These are phyloP conservation scores for Agaricus subrufescens DNA, from an alignment of 768 basidiomycete genomes.

Conservation along the genomic window DNA sequence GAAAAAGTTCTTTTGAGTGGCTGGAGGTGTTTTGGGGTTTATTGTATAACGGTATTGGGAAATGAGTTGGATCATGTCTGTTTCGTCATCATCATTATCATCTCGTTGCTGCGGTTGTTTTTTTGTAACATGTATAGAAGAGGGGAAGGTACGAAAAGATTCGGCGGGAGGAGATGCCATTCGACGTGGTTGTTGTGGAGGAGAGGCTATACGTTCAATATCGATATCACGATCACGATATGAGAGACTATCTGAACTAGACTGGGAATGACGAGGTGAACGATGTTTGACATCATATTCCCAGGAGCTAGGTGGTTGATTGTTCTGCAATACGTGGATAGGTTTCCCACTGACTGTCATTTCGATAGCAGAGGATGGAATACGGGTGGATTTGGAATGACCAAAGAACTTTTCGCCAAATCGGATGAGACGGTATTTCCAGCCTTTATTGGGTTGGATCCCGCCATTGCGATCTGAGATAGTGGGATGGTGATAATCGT, in stretches of 20 bases:
- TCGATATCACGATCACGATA: not conserved
- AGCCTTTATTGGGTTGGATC: not conserved
- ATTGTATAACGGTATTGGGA: constrained; percentile 37
- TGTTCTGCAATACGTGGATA: constrained; percentile 13
- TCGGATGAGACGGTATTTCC: constrained; percentile 34
- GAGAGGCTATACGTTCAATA: not conserved
- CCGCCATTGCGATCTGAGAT: not conserved
- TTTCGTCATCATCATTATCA: constrained; percentile 34
- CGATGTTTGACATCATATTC: not conserved
- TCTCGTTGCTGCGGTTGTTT: constrained; percentile 32
- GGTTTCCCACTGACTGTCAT: constrained; percentile 40
- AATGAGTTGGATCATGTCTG: constrained; percentile 44
- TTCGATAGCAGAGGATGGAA: not conserved
- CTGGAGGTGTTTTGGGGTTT: constrained; percentile 7
- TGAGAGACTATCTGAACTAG: not conserved
- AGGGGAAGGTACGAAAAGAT: not conserved
- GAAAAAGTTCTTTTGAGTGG: constrained; percentile 1
- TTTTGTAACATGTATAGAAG: not conserved
- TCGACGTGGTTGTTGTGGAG: not conserved
- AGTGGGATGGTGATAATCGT: not conserved
- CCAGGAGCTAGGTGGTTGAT: not conserved
- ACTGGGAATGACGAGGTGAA: not conserved
- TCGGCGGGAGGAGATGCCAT: not conserved
- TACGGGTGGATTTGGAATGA: constrained; percentile 31
- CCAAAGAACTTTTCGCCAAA: constrained; percentile 62